Base-by-base conservation (phyloP, 2,329 filamentous ascomycete species). In the Cordyceps farinosa region DNA sequence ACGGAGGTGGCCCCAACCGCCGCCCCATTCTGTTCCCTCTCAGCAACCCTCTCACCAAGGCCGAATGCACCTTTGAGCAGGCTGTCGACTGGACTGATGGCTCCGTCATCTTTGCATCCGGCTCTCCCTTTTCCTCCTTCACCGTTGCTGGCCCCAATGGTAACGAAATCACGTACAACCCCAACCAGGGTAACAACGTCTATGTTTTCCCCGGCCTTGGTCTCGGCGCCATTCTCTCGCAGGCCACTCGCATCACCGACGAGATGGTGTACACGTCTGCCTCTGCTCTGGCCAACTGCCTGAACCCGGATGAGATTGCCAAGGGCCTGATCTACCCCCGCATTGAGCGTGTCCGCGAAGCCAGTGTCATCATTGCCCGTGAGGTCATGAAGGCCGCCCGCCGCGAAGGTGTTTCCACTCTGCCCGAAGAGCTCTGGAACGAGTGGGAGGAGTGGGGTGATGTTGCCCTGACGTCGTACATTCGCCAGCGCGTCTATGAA, bases 191-290 rank as follows among this genome's bases (percentile, higher is more conserved):
- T 68, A 93, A 93, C 84, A 89, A 89, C 71, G 85, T 88, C 81
- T 97, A 97, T 75, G 91, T 99, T 66, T 99, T 99, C 87, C 95
- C 95, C 0, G 95, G 94, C 72, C 90, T 98, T 65, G 95, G 95
- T 63, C 87, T 98, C 36, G 95, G 93, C 65, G 90, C 94, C 68
- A 97, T 98, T 73, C 85, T 98, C 55, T 88, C 89, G 79, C 96
- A 97, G 82, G 86, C 92, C 13, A 88, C 90, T 68, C 87, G 87
- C 70, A 84, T 98, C 69, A 98, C 94, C 5, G 91, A 97, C 75
- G 87, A 89, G 76, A 99, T 99, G 95, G 92, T 99, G 73, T 98
- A 98, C 80, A 92, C 90, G 56, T 94, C 93, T 38, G 95, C 92
- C 34, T 88, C 89, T 47, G 89, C 92, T 5, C 85, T 98, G 27